A percentile compares a stretch with the other conserved stretches of the same genome.
These are phyloP conservation scores for Fusarium haematococcum DNA, from an alignment of 2,329 filamentous ascomycete species.

Conservation along the genomic window DNA sequence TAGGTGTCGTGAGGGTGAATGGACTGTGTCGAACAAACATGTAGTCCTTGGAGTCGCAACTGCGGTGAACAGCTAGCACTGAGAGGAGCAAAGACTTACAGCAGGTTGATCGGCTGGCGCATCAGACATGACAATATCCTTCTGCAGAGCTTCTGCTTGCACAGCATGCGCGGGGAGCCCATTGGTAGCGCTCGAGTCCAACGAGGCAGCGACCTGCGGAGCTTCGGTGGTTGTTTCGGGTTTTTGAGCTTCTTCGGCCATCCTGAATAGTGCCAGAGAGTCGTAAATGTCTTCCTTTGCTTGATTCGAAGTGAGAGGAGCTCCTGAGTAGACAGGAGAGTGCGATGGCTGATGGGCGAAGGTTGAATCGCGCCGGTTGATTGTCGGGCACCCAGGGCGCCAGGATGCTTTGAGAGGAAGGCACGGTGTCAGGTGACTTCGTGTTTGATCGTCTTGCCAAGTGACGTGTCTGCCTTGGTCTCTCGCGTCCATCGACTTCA, in stretches of 20 bases:
- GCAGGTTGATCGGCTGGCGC: conserved; percentile 54
- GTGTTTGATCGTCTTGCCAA: conserved; percentile 42
- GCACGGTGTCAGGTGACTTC: conserved; percentile 54
- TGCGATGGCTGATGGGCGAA: background rate
- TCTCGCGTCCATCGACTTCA: conserved; percentile 30
- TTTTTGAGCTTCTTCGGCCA: conserved; percentile 47
- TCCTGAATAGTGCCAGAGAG: conserved; percentile 25
- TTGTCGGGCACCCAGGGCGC: conserved; percentile 28
- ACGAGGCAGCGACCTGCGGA: conserved; percentile 33
- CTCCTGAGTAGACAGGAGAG: background rate
- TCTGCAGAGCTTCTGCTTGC: conserved; percentile 43
- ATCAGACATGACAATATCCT: conserved; percentile 60
- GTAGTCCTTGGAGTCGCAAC: background rate
- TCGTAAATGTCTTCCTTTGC: background rate
- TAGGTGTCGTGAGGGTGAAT: background rate
- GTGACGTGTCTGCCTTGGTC: conserved; percentile 26
- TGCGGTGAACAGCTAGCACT: background rate
- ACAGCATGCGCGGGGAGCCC: conserved; percentile 29
- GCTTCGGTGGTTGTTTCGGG: conserved; percentile 33
- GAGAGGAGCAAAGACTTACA: conserved; percentile 45
- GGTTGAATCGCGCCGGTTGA: conserved; percentile 40
- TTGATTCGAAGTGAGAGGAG: conserved; percentile 17
- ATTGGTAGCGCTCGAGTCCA: conserved; percentile 36
- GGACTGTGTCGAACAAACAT: background rate
- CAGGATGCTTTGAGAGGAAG: background rate